Base-by-base conservation (phyloP, 2,329 filamentous ascomycete genomes). In the Aspergillus unguis region DNA sequence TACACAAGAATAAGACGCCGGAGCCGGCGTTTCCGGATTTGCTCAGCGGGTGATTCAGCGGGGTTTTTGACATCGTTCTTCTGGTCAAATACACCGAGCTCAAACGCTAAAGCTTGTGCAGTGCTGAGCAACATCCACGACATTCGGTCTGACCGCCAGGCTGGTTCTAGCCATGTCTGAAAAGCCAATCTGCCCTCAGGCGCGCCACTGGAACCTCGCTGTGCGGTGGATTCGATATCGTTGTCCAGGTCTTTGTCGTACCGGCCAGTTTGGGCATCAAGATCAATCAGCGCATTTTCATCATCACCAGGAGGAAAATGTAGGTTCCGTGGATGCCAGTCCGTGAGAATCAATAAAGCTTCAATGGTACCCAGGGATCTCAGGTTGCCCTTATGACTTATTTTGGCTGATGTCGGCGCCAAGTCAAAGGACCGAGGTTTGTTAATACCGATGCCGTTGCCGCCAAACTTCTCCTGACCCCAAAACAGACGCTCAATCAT, bases 101-200 rank as follows among this genome's bases (percentile, higher is more conserved):
- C 94, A 61, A 95, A 95, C 0, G 89, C 90, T 35, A 97, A 77
- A 1, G 91, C 88, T 77, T 92, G 88, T 10, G 90, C 91, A 35
- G 91, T 95, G 65, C 90, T 95, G 29, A 97, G 80, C 10, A 97
- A 77, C 90, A 96, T 96, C 92, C 92, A 96, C 67, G 90, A 95
- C 89, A 96, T 95, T 50, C 91, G 87, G 65, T 96, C 92, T 58
- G 87, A 90, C 62, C 92, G 82, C 90, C 92, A 96, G 6, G 90
- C 92, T 2, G 94, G 94, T 70, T 99, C 94, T 3, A 97, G 83
- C 90, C 94, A 97, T 68, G 90, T 92, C 66, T 96, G 91, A 58
- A 96, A 77, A 2, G 75, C 94, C 28, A 91, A 80, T 68, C 88
- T 86, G 7, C 90, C 90, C 41, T 90, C 89, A 23, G 90, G 81